Percentiles rank a stretch among this genome's conserved stretches.
Conservation (phyloP, 2,329 filamentous ascomycete species). For the Escovopsis sp. region DNA sequence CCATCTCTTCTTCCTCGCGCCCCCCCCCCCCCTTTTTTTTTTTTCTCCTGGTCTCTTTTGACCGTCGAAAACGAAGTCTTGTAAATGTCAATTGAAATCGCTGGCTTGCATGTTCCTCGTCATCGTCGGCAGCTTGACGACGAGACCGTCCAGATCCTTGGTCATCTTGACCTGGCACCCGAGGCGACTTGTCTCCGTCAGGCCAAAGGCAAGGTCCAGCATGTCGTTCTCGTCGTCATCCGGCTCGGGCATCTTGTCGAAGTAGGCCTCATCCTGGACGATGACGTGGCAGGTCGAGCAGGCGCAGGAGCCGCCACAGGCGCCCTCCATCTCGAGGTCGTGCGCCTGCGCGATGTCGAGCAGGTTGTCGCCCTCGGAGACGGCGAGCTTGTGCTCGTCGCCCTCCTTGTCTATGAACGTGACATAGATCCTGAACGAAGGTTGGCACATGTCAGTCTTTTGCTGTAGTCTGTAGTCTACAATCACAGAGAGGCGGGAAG, state of each 20-base stretch:
- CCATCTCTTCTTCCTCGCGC: neutral
- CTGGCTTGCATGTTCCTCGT: slow-evolving; percentile 91
- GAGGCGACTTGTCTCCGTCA: slow-evolving; percentile 70
- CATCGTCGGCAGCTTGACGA: slow-evolving; percentile 78
- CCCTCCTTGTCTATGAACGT: slow-evolving; percentile 92
- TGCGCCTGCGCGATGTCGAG: slow-evolving; percentile 89
- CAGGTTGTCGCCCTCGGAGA: slow-evolving; percentile 77
- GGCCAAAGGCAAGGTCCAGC: slow-evolving; percentile 77
- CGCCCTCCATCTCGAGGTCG: slow-evolving; percentile 96
- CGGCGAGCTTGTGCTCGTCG: slow-evolving; percentile 58
- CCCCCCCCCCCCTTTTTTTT: no score
- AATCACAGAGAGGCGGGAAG: no score
- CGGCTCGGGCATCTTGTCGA: slow-evolving; percentile 63
- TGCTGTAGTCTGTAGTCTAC: no score
- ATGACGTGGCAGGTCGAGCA: slow-evolving; percentile 91
- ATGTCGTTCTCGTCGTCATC: slow-evolving; percentile 78
- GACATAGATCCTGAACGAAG: slow-evolving; percentile 55
- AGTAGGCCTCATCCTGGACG: slow-evolving; percentile 55
- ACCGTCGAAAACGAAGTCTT: neutral
- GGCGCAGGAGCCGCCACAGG: slow-evolving; percentile 85
- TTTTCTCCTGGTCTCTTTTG: no score
- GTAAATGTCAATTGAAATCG: slow-evolving; percentile 48
- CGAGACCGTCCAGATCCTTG: slow-evolving; percentile 74
- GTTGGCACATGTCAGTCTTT: neutral
- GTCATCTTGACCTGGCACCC: slow-evolving; percentile 89